Evolutionary conservation across 139 green algal species (phyloP), one percentile per base, ranked within the genome.

Genomic region (Auxenochlorella pyrenoidosa): DNA sequence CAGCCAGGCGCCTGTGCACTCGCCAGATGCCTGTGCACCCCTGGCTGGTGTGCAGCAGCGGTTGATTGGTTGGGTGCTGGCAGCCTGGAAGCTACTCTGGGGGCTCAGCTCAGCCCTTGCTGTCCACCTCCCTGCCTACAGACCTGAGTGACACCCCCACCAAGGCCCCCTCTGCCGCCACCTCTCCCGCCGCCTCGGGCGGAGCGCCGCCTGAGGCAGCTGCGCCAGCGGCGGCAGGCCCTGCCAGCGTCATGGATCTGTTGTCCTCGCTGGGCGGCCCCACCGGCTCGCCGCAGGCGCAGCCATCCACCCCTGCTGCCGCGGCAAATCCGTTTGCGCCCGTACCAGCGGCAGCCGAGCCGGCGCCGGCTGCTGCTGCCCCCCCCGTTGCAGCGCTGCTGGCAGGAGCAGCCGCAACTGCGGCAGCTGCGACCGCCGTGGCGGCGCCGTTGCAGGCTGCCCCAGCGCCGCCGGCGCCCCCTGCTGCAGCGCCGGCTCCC

Each of bases 161-260:
- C 66, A 86, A 44, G 30, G 43, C 77, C 21, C 18, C 84, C 5
- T 34, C 72, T 40, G 28, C 34, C 0, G 81, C 5, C 21, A 70
- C 77, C 36, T 38, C 83, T 0, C 40, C 77, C 0, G 51, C 59
- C 0, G 28, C 58, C 28, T 34, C 24, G 0, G 59, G 30, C 19
- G 79, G 78, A 5, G 41, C 79, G 24, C 65, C 86, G 41, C 70
- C 71, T 41, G 73, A 38, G 36, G 63, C 82, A 28, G 63, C 83
- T 24, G 81, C 78, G 10, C 54, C 71, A 0, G 36, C 65, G 13
- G 86, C 77, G 8, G 60, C 86, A 40, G 59, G n/a, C 28, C 73
- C 63, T 34, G 59, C 84, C 18, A 85, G 34, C 40, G 82, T 87
- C 30, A 88, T 87, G 47, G 89, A 92, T 34, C 71, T 90, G 66